phyloP scores from a whole-genome alignment of 306 rosid species.

The Urtica urens region DNA sequence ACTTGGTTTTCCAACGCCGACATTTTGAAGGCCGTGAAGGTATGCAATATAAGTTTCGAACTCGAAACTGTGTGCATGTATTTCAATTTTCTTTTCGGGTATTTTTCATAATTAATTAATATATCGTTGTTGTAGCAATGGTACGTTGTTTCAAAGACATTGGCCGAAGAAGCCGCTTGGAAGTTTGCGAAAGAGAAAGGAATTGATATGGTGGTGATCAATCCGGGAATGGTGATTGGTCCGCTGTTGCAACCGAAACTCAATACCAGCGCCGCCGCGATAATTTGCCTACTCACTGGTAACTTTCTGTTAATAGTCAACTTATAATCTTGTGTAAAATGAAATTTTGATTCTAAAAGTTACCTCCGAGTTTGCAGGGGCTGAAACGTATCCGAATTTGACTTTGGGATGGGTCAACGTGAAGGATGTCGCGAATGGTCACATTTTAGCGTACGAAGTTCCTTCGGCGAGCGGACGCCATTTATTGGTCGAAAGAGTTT shows the following conservation, averaged over 20 bases:
- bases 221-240: conserved; percentile 45
- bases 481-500: conserved; percentile 28
- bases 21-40: conserved; percentile 12
- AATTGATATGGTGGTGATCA: conserved; percentile 43
- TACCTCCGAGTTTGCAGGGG: no score
- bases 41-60: neutral
- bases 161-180: conserved; percentile 72
- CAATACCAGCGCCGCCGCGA: neutral
- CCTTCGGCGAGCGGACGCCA: conserved; percentile 57
- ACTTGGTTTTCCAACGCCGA: conserved; percentile 19
- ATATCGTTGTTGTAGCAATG: conserved; percentile 27
- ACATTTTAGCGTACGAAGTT: conserved; percentile 50
- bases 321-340: no score
- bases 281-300: neutral
- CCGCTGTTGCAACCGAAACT: neutral
- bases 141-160: conserved; percentile 47
- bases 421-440: conserved; percentile 57
- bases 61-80: no score
- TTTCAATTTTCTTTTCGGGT: no score
- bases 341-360: no score
- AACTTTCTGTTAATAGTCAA: neutral
- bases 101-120: no score
- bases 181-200: conserved; percentile 40
- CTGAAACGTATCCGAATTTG: conserved; percentile 25
- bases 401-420: conserved; percentile 37